Percentiles rank a stretch among this genome's conserved stretches.
Evolutionary conservation across 1,284 basidiomycete genomes (phyloP).

Genomic region (Phlebopus sp.): DNA sequence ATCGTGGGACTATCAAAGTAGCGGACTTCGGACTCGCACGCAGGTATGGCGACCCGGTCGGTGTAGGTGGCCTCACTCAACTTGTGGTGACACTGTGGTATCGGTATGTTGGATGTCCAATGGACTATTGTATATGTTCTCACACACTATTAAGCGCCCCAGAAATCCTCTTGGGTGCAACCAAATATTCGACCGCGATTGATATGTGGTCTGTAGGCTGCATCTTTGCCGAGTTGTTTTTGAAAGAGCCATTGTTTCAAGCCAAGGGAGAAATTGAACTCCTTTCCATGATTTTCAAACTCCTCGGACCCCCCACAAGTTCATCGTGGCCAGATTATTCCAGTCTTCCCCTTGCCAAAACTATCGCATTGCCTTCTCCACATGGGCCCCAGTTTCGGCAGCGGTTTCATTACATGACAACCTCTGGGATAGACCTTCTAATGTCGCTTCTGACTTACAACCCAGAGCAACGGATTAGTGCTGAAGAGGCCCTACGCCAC

Average conservation of each 20-base stretch:
- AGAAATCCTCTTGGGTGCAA: slow-evolving; percentile 91
- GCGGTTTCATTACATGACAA: slow-evolving; percentile 78
- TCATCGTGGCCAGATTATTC: slow-evolving; percentile 86
- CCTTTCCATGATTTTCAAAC: slow-evolving; percentile 88
- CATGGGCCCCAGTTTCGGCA: slow-evolving; percentile 70
- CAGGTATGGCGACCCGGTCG: slow-evolving; percentile 92
- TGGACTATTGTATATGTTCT: slow-evolving; percentile 11
- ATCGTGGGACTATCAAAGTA: slow-evolving; percentile 96
- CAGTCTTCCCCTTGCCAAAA: slow-evolving; percentile 76
- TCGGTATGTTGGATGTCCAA: slow-evolving; percentile 56
- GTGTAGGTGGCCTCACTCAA: slow-evolving; percentile 92
- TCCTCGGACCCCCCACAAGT: slow-evolving; percentile 86
- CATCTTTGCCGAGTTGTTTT: slow-evolving; percentile 95
- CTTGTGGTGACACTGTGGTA: slow-evolving; percentile 99
- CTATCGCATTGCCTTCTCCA: slow-evolving; percentile 75
- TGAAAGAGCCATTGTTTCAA: slow-evolving; percentile 92
- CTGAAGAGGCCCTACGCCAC: slow-evolving; percentile 87
- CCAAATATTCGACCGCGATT: slow-evolving; percentile 91
- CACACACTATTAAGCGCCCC: slow-evolving; percentile 65
- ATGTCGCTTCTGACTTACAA: slow-evolving; percentile 86
- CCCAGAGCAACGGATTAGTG: slow-evolving; percentile 79
- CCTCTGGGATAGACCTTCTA: slow-evolving; percentile 85
- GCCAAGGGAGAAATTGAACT: slow-evolving; percentile 96
- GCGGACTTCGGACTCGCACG: slow-evolving; percentile 98
- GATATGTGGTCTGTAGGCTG: slow-evolving; percentile 99